Conservation (phyloP, 306 rosid species). For the Mimosa pudica region DNA sequence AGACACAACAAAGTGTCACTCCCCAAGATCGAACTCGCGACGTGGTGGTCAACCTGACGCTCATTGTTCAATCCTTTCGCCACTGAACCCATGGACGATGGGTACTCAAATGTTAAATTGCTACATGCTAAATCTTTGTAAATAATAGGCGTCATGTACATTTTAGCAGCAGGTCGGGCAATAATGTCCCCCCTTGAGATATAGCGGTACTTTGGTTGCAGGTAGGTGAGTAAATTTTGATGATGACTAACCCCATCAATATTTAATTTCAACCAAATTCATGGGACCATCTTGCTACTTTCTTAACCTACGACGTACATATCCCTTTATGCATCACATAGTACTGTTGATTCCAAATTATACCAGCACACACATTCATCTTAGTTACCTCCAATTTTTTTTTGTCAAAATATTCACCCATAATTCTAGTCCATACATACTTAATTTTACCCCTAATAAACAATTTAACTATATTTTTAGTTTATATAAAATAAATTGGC, state of each 20-base stretch:
- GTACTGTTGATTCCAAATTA: neutral
- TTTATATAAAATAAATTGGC: too few relatives aligned
- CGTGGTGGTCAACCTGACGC: too few relatives aligned
- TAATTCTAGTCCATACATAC: neutral
- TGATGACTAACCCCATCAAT: neutral
- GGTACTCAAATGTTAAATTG: neutral
- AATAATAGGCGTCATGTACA: neutral
- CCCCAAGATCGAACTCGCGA: too few relatives aligned
- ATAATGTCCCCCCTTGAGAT: neutral
- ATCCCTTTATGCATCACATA: neutral
- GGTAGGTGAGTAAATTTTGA: neutral
- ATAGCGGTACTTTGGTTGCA: constrained; percentile 1
- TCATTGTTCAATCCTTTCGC: too few relatives aligned
- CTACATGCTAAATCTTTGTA: neutral
- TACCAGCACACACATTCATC: neutral
- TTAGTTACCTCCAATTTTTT: neutral
- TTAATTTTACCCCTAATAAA: too few relatives aligned
- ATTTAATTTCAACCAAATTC: constrained; percentile 10
- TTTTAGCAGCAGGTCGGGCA: neutral
- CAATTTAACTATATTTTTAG: too few relatives aligned
- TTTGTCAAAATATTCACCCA: too few relatives aligned
- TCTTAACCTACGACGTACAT: constrained; percentile 27
- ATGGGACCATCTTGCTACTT: constrained; percentile 16
- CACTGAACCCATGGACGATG: too few relatives aligned
- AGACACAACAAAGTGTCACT: too few relatives aligned